Evolutionary conservation across 306 rosid species (phyloP), one percentile per base, ranked within the genome.

Genomic region (Crotalaria pallida): DNA sequence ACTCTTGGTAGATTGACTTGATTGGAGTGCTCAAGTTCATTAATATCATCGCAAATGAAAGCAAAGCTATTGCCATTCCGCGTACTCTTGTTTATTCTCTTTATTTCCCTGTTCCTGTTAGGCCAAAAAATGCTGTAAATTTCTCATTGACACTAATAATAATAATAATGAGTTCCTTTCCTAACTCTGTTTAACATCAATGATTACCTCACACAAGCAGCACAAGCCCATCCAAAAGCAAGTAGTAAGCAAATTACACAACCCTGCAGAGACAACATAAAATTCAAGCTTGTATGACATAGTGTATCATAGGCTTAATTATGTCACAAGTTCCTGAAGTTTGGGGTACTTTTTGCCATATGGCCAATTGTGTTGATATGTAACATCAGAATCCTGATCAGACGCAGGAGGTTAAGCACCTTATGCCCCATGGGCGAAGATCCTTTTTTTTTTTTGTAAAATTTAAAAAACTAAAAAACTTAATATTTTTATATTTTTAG

Each of bases 151-250:
- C 68, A 50, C 34, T 9, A 31, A 31, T 11, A 34, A 50, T 50
- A 31, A 6, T 31, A 31, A 15, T 48, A 55, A 55, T 19, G 38
- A 10, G 64, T 51, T 74, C 67, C 48, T 51, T 74, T 71, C 48
- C 53, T 27, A 21, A 55, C 47, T 24, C 38, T 72, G 51, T 67
- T 40, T 22, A 12, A 53, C 58, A 44, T 24, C 40, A 49, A 38
- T 48, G 36, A 50, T 31, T 85, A 94, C 99, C 99, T 90, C 76
- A 94, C 92, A 84, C 57, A 84, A 60, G 99, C 88, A 17, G 97
- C 99, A 76, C 70, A 72, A 67, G 79, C 92, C 97, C 97, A 94
- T 27, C 99, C 99, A 13, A 87, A 7, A 36, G 97, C 97, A 67
- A 94, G 92, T 62, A 22, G 0, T 75, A 91, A 76, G 77, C 95